Conservation (phyloP, 1,139 yeast species). For the Suhomyces terraborum region DNA sequence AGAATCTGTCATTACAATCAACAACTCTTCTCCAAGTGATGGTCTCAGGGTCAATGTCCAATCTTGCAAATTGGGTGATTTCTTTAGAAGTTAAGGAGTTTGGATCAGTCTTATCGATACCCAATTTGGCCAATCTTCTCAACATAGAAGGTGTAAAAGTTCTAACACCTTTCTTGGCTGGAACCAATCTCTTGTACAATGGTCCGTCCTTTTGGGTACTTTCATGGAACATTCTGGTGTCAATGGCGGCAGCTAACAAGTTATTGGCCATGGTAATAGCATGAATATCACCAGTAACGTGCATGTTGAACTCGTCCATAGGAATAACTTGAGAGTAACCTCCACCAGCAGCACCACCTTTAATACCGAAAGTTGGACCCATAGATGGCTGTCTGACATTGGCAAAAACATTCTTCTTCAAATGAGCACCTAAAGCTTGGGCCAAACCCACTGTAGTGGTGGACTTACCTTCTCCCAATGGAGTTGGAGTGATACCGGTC, state of each 20-base stretch:
- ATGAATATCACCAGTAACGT: conserved; percentile 82
- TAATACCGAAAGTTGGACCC: conserved; percentile 88
- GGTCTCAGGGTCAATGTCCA: conserved; percentile 71
- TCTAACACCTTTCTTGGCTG: conserved; percentile 66
- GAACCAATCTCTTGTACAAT: conserved; percentile 70
- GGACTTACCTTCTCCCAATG: conserved; percentile 80
- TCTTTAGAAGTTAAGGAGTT: conserved; percentile 70
- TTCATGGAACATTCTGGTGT: conserved; percentile 83
- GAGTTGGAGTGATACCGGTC: conserved; percentile 83
- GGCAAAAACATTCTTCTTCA: conserved; percentile 68
- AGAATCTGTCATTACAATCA: conserved; percentile 77
- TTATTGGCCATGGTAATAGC: conserved; percentile 82
- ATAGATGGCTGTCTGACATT: conserved; percentile 83
- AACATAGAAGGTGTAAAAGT: conserved; percentile 68
- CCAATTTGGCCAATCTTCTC: conserved; percentile 61
- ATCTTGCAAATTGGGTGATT: conserved; percentile 58
- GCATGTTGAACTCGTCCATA: conserved; percentile 87
- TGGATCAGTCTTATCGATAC: conserved; percentile 66
- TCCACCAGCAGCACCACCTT: conserved; percentile 91
- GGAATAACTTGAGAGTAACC: conserved; percentile 85
- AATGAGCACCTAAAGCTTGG: conserved; percentile 78
- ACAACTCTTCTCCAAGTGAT: conserved; percentile 78
- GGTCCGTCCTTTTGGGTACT: conserved; percentile 61
- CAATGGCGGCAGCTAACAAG: conserved; percentile 79
- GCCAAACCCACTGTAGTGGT: conserved; percentile 80